Conservation (phyloP, 306 rosid species). For the Pyrus betulifolia region DNA sequence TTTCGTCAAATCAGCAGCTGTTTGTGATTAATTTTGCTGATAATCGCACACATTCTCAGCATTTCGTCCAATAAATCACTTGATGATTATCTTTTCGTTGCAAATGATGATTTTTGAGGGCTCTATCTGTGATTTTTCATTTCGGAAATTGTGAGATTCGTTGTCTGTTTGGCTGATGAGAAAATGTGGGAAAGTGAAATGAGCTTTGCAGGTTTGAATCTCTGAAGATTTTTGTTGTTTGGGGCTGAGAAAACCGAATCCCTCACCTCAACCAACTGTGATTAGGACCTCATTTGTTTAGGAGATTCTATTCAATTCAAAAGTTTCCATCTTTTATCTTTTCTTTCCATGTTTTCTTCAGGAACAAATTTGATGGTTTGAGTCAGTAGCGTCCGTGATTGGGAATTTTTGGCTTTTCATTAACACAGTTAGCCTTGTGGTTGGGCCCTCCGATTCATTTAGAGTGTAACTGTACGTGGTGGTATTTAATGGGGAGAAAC, state of each 20-base stretch:
- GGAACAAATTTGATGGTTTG: not conserved
- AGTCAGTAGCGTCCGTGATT: not conserved
- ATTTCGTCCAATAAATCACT: constrained; percentile 14
- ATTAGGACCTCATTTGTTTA: not conserved
- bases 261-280: not conserved
- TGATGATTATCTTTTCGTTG: not conserved
- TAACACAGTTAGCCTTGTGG: not conserved
- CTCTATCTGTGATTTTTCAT: not conserved
- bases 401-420: not conserved
- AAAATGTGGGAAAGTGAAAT: constrained; percentile 8
- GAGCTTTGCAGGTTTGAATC: constrained; percentile 18
- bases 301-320: not conserved
- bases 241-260: constrained; percentile 11
- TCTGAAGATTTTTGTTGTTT: constrained; percentile 14
- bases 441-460: not conserved
- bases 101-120: not conserved
- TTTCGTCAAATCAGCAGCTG: constrained; percentile 7
- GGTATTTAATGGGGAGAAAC: not conserved
- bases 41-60: constrained; percentile 15
- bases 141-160: not conserved
- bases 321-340: not conserved
- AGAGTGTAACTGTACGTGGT: not conserved
- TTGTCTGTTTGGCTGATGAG: constrained; percentile 15
- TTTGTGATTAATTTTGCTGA: constrained; percentile 9
- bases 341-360: not conserved